These are phyloP conservation scores for Calonectria hongkongensis DNA, from an alignment of 2,329 filamentous ascomycete species.

Conservation along the genomic window DNA sequence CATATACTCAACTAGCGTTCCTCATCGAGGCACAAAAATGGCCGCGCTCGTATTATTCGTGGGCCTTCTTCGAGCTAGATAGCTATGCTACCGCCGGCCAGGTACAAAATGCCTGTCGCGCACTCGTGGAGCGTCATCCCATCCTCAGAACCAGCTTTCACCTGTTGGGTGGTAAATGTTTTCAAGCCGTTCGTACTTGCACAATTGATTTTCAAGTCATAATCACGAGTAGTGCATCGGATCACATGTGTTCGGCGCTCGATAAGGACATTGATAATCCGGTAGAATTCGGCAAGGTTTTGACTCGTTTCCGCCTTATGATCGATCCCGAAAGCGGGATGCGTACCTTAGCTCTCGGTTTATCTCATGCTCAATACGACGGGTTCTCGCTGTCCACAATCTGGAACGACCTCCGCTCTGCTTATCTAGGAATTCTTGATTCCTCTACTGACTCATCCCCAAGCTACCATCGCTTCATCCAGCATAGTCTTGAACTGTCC, in stretches of 20 bases:
- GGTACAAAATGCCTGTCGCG: neutral
- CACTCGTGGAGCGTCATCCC: neutral
- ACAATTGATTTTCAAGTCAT: neutral
- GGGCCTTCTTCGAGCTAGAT: constrained; percentile 1
- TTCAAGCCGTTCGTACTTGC: neutral
- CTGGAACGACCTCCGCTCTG: neutral
- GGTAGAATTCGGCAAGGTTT: neutral
- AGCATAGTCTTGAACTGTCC: neutral
- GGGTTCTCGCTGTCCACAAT: neutral
- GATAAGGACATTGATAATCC: neutral
- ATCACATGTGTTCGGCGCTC: neutral
- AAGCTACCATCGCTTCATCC: neutral
- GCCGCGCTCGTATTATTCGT: neutral
- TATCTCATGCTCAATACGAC: constrained; percentile 5
- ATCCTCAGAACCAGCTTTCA: constrained; percentile 11
- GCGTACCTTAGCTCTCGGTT: neutral
- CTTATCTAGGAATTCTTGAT: neutral
- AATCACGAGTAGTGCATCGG: neutral
- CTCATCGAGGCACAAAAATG: constrained; percentile 4
- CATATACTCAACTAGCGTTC: neutral
- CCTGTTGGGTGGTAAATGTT: neutral
- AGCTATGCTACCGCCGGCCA: too few species aligned
- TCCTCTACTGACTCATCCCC: neutral
- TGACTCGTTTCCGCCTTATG: neutral
- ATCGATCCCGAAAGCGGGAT: neutral